These are phyloP conservation scores for Termitomyces heimii DNA, from an alignment of 768 basidiomycete genomes.

Conservation along the genomic window DNA sequence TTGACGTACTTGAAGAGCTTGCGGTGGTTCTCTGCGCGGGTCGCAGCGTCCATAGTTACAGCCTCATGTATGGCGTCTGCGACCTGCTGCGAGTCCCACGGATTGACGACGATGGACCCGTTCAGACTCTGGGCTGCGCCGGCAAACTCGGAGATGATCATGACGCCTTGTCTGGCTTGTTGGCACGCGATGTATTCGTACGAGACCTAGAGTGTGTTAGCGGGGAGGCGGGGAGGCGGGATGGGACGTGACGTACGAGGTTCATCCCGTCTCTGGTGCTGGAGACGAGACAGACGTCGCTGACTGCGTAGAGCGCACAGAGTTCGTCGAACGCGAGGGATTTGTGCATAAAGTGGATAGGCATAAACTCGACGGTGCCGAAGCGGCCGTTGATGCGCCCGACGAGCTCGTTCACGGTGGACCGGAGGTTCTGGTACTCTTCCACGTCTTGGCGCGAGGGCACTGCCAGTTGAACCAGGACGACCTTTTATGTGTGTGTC, in stretches of 20 bases:
- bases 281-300: constrained; percentile 93
- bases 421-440: constrained; percentile 96
- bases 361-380: constrained; percentile 99
- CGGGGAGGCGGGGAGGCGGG: constrained; percentile 10
- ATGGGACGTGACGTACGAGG: constrained; percentile 55
- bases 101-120: constrained; percentile 95
- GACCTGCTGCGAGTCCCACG: constrained; percentile 98
- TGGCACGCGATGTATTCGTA: constrained; percentile 99
- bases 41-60: constrained; percentile 79
- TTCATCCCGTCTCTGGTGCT: constrained; percentile 99
- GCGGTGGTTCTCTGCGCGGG: constrained; percentile 86
- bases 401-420: constrained; percentile 95
- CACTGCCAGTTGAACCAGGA: constrained; percentile 94
- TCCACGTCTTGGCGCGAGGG: constrained; percentile 98
- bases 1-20: constrained; percentile 97
- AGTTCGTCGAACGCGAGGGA: constrained; percentile 89
- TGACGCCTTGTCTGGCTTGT: constrained; percentile 85
- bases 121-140: constrained; percentile 96
- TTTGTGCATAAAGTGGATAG: constrained; percentile 99
- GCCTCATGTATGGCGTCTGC: constrained; percentile 97
- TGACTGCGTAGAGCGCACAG: constrained; percentile 95
- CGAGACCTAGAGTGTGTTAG: constrained; percentile 61
- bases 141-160: constrained; percentile 98
- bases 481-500: constrained; percentile 49
- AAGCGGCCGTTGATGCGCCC: constrained; percentile 98